Conservation (phyloP, 805 yeast species). For the Metschnikowia hibisci region DNA sequence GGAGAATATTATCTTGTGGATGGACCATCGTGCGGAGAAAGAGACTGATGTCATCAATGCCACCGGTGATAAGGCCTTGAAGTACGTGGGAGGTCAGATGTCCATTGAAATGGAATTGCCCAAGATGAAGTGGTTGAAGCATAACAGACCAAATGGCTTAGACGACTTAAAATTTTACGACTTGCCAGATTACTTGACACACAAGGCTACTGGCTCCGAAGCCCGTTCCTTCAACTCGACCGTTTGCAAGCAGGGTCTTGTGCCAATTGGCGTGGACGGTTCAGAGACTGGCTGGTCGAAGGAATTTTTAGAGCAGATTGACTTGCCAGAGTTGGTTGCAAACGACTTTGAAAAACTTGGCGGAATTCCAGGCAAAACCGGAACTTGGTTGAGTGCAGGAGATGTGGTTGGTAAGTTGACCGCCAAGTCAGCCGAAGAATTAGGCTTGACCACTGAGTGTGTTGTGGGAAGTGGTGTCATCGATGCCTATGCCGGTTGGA, state of each 20-base stretch:
- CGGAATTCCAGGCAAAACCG: constrained; percentile 72
- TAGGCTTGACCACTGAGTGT: constrained; percentile 77
- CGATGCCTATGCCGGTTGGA: constrained; percentile 98
- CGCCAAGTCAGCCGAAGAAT: constrained; percentile 64
- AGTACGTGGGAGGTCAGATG: constrained; percentile 96
- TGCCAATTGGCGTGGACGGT: constrained; percentile 88
- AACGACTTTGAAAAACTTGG: constrained; percentile 79
- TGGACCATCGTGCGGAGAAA: constrained; percentile 91
- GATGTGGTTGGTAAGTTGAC: constrained; percentile 77
- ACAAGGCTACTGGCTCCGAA: constrained; percentile 83
- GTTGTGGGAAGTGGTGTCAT: constrained; percentile 94
- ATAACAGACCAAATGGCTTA: constrained; percentile 62
- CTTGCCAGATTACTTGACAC: constrained; percentile 86
- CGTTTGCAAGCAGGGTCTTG: constrained; percentile 93
- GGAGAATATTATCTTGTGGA: constrained; percentile 91
- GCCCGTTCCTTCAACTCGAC: constrained; percentile 86
- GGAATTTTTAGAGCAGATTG: constrained; percentile 66
- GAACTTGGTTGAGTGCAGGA: constrained; percentile 80
- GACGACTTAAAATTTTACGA: constrained; percentile 81
- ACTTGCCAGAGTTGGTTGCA: constrained; percentile 70
- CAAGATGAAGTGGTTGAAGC: constrained; percentile 93
- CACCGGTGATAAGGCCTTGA: constrained; percentile 72
- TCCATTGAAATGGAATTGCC: constrained; percentile 98
- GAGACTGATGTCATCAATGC: constrained; percentile 81
- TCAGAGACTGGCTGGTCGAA: constrained; percentile 86